phyloP scores from a whole-genome alignment of 768 basidiomycete species.

The Lyophyllum decastes region DNA sequence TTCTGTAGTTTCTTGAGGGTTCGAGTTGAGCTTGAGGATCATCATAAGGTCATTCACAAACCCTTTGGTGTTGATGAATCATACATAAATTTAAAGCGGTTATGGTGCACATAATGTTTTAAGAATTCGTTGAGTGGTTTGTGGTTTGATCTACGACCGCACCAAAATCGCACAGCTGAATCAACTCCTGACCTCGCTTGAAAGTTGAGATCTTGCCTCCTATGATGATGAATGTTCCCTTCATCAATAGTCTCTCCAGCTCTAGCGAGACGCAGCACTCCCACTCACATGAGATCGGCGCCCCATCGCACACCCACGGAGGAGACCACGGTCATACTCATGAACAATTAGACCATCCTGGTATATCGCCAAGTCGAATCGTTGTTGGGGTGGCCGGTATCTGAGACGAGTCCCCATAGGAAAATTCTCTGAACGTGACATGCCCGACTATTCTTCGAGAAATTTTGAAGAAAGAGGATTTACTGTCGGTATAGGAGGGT shows the following conservation, averaged over 20 bases:
- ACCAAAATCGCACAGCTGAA: too few species aligned
- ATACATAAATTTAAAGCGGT: too few species aligned
- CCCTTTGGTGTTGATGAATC: too few species aligned
- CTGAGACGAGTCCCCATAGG: conserved; percentile 44
- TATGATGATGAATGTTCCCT: conserved; percentile 63
- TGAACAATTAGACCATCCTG: conserved; percentile 88
- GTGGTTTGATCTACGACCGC: too few species aligned
- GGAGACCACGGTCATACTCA: conserved; percentile 94
- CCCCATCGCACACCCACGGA: conserved; percentile 55
- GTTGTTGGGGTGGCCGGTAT: not conserved
- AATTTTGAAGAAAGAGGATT: conserved; percentile 94
- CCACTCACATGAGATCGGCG: conserved; percentile 55
- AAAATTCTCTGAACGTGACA: conserved; percentile 88
- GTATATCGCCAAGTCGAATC: conserved; percentile 37
- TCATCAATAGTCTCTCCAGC: conserved; percentile 66
- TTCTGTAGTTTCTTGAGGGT: not conserved
- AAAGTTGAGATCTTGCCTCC: not conserved
- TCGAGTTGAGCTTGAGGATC: too few species aligned
- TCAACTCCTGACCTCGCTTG: too few species aligned
- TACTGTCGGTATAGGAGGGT: conserved; percentile 99
- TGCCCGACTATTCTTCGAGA: conserved; percentile 82
- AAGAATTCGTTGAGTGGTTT: too few species aligned
- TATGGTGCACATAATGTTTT: too few species aligned
- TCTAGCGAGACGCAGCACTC: conserved; percentile 30
- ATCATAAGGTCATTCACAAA: too few species aligned